phyloP scores from a whole-genome alignment of 306 rosid species.

The Sindora glabra region DNA sequence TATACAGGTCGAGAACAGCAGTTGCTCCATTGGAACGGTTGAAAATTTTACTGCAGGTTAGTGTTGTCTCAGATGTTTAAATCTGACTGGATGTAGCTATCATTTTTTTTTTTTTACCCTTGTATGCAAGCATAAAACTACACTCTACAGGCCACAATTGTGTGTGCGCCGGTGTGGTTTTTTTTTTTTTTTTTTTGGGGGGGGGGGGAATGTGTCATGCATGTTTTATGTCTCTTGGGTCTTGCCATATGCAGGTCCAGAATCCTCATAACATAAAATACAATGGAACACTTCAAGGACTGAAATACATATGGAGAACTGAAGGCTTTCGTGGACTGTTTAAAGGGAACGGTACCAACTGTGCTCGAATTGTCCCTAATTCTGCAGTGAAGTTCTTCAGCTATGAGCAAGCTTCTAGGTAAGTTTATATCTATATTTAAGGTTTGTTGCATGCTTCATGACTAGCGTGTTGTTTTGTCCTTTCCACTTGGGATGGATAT shows the following conservation, averaged over 20 bases:
- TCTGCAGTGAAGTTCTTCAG: conserved; percentile 68
- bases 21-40: conserved; percentile 96
- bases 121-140: background rate
- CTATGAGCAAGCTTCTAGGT: conserved; percentile 51
- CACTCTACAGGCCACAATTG: background rate
- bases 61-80: conserved; percentile 10
- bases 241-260: conserved; percentile 42
- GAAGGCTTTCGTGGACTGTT: conserved; percentile 65
- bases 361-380: conserved; percentile 70
- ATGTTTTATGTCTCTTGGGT: background rate
- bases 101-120: background rate
- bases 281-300: conserved; percentile 57
- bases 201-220: background rate
- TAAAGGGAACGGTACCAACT: conserved; percentile 70
- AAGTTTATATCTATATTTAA: no score
- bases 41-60: conserved; percentile 95
- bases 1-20: conserved; percentile 89
- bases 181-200: no score
- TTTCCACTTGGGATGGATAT: background rate
- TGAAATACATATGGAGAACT: conserved; percentile 57
- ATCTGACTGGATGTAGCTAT: background rate
- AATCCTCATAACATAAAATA: conserved; percentile 63
- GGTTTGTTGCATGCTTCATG: no score
- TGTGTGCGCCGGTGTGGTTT: background rate
- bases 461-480: no score